A percentile compares a stretch with the other conserved stretches of the same genome.
Conservation (phyloP, 2,329 filamentous ascomycete genomes). For the Fusarium buharicum region DNA sequence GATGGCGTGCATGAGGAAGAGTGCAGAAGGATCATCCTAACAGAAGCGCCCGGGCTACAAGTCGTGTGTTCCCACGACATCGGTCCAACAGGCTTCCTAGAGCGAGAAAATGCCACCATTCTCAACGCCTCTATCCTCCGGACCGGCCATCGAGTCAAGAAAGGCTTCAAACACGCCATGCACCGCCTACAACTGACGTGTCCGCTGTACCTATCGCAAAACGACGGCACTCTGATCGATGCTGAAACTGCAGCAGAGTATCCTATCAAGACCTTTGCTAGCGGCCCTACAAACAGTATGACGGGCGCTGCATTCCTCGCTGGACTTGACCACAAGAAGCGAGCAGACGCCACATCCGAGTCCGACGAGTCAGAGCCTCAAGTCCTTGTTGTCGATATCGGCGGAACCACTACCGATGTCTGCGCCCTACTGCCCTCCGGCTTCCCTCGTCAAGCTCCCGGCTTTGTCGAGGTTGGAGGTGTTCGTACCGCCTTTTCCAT, state of each 20-base stretch:
- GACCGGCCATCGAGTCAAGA: conserved; percentile 59
- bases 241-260: conserved; percentile 58
- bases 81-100: conserved; percentile 56
- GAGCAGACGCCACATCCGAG: background rate
- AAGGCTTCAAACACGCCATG: conserved; percentile 60
- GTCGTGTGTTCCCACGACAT: conserved; percentile 58
- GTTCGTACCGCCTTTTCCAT: conserved; percentile 69
- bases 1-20: conserved; percentile 54
- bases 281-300: conserved; percentile 65
- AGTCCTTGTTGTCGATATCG: conserved; percentile 66
- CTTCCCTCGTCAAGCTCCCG: conserved; percentile 68
- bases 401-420: conserved; percentile 70
- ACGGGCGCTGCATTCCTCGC: conserved; percentile 65
- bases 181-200: conserved; percentile 54
- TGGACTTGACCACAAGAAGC: conserved; percentile 52
- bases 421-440: conserved; percentile 67
- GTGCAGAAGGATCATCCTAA: conserved; percentile 52
- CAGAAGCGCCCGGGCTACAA: conserved; percentile 49
- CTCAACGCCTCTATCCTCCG: conserved; percentile 63
- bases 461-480: conserved; percentile 67
- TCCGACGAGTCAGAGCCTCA: conserved; percentile 41
- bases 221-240: conserved; percentile 63
- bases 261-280: conserved; percentile 64
- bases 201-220: conserved; percentile 62
- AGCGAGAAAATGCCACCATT: conserved; percentile 65